Percentiles rank a stretch among this genome's conserved stretches.
These are phyloP conservation scores for Rosa hybrid DNA, from an alignment of 331 rosid species.

Conservation along the genomic window DNA sequence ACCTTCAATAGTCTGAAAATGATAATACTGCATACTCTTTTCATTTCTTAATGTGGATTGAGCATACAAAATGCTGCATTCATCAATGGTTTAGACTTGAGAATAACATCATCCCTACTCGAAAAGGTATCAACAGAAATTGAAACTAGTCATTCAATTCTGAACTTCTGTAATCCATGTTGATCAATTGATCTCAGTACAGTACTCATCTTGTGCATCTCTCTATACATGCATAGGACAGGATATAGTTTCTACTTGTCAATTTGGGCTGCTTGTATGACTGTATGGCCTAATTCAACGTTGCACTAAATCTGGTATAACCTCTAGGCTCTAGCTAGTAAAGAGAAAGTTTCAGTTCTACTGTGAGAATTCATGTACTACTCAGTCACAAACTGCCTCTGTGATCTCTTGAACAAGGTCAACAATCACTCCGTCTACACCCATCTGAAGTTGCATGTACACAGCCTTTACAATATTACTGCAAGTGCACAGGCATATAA, in stretches of 20 bases:
- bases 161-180: background rate
- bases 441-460: conserved; percentile 44
- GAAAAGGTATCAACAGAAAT: background rate
- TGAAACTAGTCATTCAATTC: background rate
- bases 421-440: conserved; percentile 47
- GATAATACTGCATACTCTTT: background rate
- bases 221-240: background rate
- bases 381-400: conserved; percentile 28
- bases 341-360: conserved; percentile 19
- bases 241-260: background rate
- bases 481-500: background rate
- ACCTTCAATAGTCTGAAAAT: background rate
- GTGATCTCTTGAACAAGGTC: conserved; percentile 48
- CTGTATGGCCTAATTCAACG: conserved; percentile 9
- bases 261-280: background rate
- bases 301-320: conserved; percentile 13
- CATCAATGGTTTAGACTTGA: background rate
- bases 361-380: conserved; percentile 20
- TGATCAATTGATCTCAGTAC: background rate
- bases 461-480: conserved; percentile 43
- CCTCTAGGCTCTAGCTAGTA: background rate
- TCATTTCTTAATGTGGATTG: background rate
- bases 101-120: background rate
- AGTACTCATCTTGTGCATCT: background rate
- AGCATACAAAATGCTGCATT: background rate